Percentiles rank a stretch among this genome's conserved stretches.
phyloP scores from a whole-genome alignment of 2,329 filamentous ascomycete species.

The Aspergillus persii region DNA sequence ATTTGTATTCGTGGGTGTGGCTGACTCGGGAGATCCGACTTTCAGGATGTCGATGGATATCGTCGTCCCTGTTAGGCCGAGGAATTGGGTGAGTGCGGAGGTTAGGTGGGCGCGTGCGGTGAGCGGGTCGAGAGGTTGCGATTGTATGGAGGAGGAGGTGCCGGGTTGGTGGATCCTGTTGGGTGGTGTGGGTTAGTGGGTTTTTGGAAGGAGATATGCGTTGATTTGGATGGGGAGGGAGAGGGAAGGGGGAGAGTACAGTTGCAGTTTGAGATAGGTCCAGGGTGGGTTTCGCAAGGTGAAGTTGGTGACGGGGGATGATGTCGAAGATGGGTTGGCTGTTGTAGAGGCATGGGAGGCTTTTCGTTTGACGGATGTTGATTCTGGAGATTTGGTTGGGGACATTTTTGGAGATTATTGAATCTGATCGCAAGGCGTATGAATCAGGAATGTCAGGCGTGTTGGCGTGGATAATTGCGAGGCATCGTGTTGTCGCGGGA shows the following conservation, averaged over 20 bases:
- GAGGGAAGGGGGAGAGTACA: constrained; percentile 27
- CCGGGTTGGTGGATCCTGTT: constrained; percentile 30
- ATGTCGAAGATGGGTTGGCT: constrained; percentile 6
- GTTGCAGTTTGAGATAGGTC: constrained; percentile 44
- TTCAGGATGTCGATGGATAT: constrained; percentile 50
- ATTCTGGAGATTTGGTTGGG: background rate
- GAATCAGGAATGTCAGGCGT: background rate
- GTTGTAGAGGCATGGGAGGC: constrained; percentile 12
- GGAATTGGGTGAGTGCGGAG: constrained; percentile 47
- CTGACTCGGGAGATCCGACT: constrained; percentile 15
- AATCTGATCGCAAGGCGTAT: background rate
- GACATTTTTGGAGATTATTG: background rate
- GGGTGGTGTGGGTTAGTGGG: background rate
- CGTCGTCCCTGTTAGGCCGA: constrained; percentile 46
- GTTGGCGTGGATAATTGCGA: background rate
- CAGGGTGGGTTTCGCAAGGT: constrained; percentile 44
- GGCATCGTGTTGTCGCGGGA: background rate
- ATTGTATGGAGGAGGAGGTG: constrained; percentile 13
- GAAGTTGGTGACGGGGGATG: constrained; percentile 25
- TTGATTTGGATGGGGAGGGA: background rate
- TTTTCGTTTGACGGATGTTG: constrained; percentile 27
- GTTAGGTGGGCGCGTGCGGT: constrained; percentile 47
- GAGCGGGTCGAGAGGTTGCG: constrained; percentile 41
- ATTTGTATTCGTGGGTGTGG: background rate
- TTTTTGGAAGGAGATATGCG: background rate